phyloP scores from a whole-genome alignment of 176 grass and related monocot genomes.

The Chloris gayana region DNA sequence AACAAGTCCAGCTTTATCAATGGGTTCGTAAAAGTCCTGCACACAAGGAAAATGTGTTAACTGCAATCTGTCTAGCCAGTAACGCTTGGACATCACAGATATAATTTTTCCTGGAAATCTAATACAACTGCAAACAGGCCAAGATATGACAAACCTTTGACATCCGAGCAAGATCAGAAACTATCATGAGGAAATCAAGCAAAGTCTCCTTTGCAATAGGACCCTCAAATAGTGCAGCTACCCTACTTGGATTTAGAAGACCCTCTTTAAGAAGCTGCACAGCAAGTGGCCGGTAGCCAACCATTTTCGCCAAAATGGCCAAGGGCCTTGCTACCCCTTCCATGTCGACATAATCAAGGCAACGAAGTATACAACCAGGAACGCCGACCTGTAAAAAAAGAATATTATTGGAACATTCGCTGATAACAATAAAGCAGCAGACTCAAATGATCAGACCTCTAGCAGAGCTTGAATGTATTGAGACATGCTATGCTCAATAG shows the following conservation, averaged over 20 bases:
- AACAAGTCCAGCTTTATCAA: slow-evolving; percentile 77
- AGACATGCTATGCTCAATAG: slow-evolving; percentile 69
- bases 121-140: slow-evolving; percentile 5
- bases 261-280: slow-evolving; percentile 83
- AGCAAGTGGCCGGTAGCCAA: slow-evolving; percentile 75
- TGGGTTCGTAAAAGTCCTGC: slow-evolving; percentile 89
- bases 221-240: slow-evolving; percentile 56
- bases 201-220: slow-evolving; percentile 64
- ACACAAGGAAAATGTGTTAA: slow-evolving; percentile 27
- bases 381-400: slow-evolving; percentile 57
- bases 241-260: slow-evolving; percentile 71
- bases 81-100: slow-evolving; percentile 16
- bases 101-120: slow-evolving; percentile 19
- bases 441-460: slow-evolving; percentile 53
- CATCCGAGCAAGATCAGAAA: slow-evolving; percentile 99
- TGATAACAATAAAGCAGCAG: slow-evolving; percentile 14
- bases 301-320: slow-evolving; percentile 96
- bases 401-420: slow-evolving; percentile 29
- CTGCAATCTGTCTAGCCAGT: slow-evolving; percentile 4
- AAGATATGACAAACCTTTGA: slow-evolving; percentile 72
- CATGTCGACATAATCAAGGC: slow-evolving; percentile 71
- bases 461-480: slow-evolving; percentile 79
- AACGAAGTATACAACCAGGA: slow-evolving; percentile 68
- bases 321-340: slow-evolving; percentile 73
- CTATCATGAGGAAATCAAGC: slow-evolving; percentile 95